Conservation (phyloP, 2,329 filamentous ascomycete genomes). For the Chaetomium sp. region DNA sequence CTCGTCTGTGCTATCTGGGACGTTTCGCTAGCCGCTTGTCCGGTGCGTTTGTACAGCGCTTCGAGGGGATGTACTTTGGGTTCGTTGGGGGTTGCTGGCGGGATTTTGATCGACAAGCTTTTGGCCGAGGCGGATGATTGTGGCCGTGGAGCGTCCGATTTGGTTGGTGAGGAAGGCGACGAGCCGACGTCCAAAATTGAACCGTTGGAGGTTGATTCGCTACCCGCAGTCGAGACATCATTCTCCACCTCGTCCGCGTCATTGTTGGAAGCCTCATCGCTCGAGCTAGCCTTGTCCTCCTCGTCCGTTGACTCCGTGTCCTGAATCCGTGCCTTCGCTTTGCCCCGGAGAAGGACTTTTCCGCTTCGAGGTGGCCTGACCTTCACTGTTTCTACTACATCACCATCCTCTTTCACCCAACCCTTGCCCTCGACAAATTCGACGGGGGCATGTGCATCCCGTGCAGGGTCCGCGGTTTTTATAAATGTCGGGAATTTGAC, state of each 20-base stretch:
- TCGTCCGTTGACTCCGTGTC: constrained; percentile 8
- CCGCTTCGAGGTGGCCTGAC: constrained; percentile 29
- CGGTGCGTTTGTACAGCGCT: constrained; percentile 76
- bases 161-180: constrained; percentile 18
- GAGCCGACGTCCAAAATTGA: not conserved
- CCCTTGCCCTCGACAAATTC: constrained; percentile 79
- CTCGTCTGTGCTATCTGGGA: constrained; percentile 37
- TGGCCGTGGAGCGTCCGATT: constrained; percentile 34
- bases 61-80: constrained; percentile 74
- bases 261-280: constrained; percentile 7
- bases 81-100: constrained; percentile 38
- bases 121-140: constrained; percentile 45
- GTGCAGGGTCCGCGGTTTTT: constrained; percentile 46
- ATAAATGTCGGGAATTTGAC: constrained; percentile 78
- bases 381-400: constrained; percentile 59
- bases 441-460: constrained; percentile 38
- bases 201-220: not conserved
- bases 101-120: constrained; percentile 51
- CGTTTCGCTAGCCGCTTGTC: constrained; percentile 34
- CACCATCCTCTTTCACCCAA: constrained; percentile 77
- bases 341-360: constrained; percentile 23
- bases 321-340: constrained; percentile 1
- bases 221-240: not conserved
- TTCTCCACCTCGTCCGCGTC: constrained; percentile 21
- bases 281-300: constrained; percentile 7